Conservation (phyloP, 768 basidiomycete species). For the Lyophyllum semitale region DNA sequence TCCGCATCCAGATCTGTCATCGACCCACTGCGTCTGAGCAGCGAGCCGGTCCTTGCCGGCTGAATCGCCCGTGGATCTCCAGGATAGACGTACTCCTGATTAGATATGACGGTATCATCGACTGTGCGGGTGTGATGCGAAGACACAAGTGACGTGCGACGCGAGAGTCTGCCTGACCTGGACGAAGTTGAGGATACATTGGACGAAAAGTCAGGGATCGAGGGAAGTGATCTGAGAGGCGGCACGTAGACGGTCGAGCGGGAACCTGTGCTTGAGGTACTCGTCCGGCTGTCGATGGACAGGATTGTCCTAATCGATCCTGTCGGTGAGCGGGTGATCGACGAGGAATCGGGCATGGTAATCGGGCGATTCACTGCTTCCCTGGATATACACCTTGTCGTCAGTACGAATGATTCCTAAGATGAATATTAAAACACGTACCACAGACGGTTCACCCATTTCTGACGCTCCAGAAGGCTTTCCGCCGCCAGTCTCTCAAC, state of each 20-base stretch:
- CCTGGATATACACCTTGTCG: slow-evolving; percentile 42
- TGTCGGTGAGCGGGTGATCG: slow-evolving; percentile 51
- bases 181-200: slow-evolving; percentile 26
- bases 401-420: not conserved
- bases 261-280: slow-evolving; percentile 53
- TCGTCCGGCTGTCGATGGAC: slow-evolving; percentile 50
- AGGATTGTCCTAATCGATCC: slow-evolving; percentile 70
- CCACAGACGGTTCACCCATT: slow-evolving; percentile 93
- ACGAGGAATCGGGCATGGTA: slow-evolving; percentile 46
- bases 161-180: slow-evolving; percentile 30
- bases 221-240: slow-evolving; percentile 68
- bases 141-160: slow-evolving; percentile 48
- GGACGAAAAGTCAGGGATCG: slow-evolving; percentile 62
- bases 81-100: slow-evolving; percentile 67
- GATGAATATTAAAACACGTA: slow-evolving; percentile 36
- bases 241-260: slow-evolving; percentile 79
- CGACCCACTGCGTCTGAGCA: slow-evolving; percentile 65
- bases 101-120: slow-evolving; percentile 72
- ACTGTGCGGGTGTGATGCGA: slow-evolving; percentile 67
- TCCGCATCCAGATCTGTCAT: slow-evolving; percentile 70
- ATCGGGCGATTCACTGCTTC: slow-evolving; percentile 71
- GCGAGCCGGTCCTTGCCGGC: slow-evolving; percentile 49
- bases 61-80: slow-evolving; percentile 76
- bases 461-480: slow-evolving; percentile 80
- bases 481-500: slow-evolving; percentile 89